phyloP scores from a whole-genome alignment of 208 protist genomes.

The Leishmania major region DNA sequence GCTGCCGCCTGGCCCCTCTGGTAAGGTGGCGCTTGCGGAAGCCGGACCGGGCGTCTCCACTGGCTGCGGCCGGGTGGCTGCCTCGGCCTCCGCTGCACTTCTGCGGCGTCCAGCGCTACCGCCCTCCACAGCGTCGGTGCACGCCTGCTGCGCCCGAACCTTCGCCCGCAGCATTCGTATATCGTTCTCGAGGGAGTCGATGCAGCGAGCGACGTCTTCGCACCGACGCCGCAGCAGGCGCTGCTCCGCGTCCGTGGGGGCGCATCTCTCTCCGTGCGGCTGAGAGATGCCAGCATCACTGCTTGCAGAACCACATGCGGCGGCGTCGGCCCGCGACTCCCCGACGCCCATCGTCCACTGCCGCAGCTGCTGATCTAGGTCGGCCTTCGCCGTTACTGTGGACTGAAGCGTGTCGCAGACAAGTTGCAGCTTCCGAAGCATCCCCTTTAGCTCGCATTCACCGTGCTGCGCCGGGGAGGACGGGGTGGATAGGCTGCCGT shows the following conservation, averaged over 20 bases:
- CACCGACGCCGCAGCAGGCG: slow-evolving; percentile 5
- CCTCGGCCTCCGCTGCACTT: not conserved
- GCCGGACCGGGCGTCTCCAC: not conserved
- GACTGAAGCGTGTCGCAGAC: slow-evolving; percentile 5
- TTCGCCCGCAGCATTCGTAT: slow-evolving; percentile 13
- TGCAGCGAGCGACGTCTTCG: slow-evolving; percentile 6
- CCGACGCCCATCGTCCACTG: not conserved
- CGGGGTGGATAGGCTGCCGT: not conserved
- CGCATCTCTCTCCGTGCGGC: not conserved
- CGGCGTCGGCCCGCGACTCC: not conserved
- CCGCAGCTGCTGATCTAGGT: slow-evolving; percentile 19
- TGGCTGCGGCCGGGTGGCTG: not conserved
- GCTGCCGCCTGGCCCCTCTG: not conserved
- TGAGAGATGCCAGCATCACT: not conserved
- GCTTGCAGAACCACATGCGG: not conserved
- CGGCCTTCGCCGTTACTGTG: not conserved
- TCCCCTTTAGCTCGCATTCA: slow-evolving; percentile 9
- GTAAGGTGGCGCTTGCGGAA: not conserved
- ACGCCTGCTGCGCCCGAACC: not conserved
- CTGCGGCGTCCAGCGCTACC: not conserved
- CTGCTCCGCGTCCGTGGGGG: not conserved
- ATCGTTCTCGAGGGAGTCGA: slow-evolving; percentile 30
- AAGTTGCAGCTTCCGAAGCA: slow-evolving; percentile 21
- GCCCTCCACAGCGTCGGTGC: not conserved
- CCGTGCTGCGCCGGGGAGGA: not conserved